Conservation (phyloP, 441 rosid genomes). For the Gossypium gossypioides region DNA sequence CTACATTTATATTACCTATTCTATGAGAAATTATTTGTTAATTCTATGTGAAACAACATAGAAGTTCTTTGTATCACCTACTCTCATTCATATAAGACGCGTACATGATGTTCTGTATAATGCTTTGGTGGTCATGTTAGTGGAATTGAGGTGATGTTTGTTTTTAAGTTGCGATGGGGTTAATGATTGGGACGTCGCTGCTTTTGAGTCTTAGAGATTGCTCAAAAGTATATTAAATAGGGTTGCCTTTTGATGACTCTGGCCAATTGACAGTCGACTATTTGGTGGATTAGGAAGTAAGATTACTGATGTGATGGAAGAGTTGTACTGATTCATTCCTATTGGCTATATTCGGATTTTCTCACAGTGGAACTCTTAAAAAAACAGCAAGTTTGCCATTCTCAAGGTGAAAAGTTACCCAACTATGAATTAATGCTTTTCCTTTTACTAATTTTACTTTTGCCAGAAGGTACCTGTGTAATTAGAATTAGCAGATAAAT, state of each 20-base stretch:
- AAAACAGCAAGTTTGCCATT: not conserved
- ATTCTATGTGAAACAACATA: not conserved
- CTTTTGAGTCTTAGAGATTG: not conserved
- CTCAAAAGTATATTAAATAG: not conserved
- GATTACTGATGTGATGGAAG: not conserved
- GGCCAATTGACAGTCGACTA: not conserved
- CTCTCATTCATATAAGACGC: not conserved
- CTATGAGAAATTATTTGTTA: not conserved
- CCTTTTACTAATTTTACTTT: not conserved
- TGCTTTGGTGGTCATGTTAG: conserved; percentile 1
- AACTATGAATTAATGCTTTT: not conserved
- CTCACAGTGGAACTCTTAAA: not conserved
- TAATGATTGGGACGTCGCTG: not conserved
- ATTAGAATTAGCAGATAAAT: not conserved
- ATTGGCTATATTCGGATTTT: not conserved
- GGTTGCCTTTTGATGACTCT: not conserved
- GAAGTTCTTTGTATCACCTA: not conserved
- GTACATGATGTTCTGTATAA: not conserved
- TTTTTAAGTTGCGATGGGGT: not conserved
- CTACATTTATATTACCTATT: not conserved
- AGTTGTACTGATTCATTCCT: not conserved
- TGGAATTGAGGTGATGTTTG: not conserved
- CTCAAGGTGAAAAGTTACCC: not conserved
- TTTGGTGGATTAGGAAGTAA: conserved; percentile 1
- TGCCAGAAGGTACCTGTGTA: not conserved